Evolutionary conservation across 495 filamentous ascomycete species (phyloP), one percentile per base, ranked within the genome.

Genomic region (Letharia lupina): DNA sequence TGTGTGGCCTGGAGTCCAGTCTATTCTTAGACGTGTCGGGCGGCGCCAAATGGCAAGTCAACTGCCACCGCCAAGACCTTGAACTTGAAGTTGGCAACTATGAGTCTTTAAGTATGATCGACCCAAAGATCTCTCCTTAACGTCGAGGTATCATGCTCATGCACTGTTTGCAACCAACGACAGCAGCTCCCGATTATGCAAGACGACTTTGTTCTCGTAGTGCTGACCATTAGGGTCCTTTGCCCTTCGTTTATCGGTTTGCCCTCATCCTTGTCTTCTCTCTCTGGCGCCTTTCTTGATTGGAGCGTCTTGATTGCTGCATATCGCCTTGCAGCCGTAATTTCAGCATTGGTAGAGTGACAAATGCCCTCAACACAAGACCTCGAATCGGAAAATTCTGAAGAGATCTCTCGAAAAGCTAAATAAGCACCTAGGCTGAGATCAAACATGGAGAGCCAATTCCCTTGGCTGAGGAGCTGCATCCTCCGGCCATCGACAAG

Each of bases 231-330:
- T 60, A 69, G 58, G 47, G n/a, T 60, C 45, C 7, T 66, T 16
- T 54, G 47, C 20, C 67, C 67, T 5, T 40, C 65, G 8, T 28
- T 40, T 23, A 31, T 62, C n/a, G 41, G 58, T 61, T 37, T 52
- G 57, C 50, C 65, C 28, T 31, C 41, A 52, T 65, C 47, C 16
- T 31, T 44, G 37, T 69, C 52, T 42, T 63, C 23, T 41, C 35
- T 60, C 4, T 54, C 33, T 58, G 60, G 64, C 42, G 31, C n/a
- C 1, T 66, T 66, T 61, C 50, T 54, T 69, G 67, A 69, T 69
- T 69, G 67, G 67, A 47, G 65, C 67, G 63, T 61, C 59, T 60
- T 62, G 63, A 57, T 61, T 39, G 62, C 62, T 68, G 52, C 60
- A 57, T 69, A 45, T n/a, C 56, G 67, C 60, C 58, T 69, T 44